Percentiles rank a stretch among this genome's conserved stretches.
Evolutionary conservation across 2,329 filamentous ascomycete species (phyloP).

Genomic region (Coleophoma cylindrospora): DNA sequence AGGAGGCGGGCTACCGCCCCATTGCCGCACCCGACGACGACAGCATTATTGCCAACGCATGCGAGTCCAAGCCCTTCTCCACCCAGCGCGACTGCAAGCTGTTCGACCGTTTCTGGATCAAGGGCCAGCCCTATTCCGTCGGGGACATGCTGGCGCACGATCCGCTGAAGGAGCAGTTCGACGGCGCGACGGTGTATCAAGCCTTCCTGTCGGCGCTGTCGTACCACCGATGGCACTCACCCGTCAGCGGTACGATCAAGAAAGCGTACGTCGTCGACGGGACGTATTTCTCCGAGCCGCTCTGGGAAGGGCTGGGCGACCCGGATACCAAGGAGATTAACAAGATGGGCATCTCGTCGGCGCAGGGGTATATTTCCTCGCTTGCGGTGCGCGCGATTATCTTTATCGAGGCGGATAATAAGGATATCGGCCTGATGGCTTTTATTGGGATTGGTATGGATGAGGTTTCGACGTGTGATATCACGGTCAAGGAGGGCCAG

Average conservation of each 20-base stretch:
- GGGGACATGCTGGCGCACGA: constrained; percentile 59
- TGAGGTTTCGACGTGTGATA: constrained; percentile 69
- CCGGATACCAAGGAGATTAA: constrained; percentile 28
- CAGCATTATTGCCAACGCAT: constrained; percentile 53
- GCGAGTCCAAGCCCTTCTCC: constrained; percentile 57
- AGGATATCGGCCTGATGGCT: constrained; percentile 61
- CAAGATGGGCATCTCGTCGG: constrained; percentile 36
- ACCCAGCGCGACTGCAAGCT: constrained; percentile 44
- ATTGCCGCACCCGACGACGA: constrained; percentile 51
- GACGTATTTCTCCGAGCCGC: constrained; percentile 62
- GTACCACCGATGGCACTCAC: constrained; percentile 70
- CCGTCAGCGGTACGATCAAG: constrained; percentile 56
- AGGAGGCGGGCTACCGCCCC: constrained; percentile 41
- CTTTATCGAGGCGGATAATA: constrained; percentile 65
- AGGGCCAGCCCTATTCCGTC: constrained; percentile 63
- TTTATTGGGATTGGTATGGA: constrained; percentile 73
- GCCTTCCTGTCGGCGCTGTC: constrained; percentile 62
- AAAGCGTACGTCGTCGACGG: constrained; percentile 55
- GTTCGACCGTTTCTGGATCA: constrained; percentile 62
- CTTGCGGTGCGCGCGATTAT: constrained; percentile 67
- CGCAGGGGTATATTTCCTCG: constrained; percentile 62
- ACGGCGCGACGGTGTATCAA: constrained; percentile 63
- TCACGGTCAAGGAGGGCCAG: constrained; percentile 62
- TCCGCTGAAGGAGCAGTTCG: constrained; percentile 46
- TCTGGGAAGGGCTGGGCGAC: constrained; percentile 27